Evolutionary conservation across 2,329 filamentous ascomycete genomes (phyloP).

Genomic region (Triangularia setosa): DNA sequence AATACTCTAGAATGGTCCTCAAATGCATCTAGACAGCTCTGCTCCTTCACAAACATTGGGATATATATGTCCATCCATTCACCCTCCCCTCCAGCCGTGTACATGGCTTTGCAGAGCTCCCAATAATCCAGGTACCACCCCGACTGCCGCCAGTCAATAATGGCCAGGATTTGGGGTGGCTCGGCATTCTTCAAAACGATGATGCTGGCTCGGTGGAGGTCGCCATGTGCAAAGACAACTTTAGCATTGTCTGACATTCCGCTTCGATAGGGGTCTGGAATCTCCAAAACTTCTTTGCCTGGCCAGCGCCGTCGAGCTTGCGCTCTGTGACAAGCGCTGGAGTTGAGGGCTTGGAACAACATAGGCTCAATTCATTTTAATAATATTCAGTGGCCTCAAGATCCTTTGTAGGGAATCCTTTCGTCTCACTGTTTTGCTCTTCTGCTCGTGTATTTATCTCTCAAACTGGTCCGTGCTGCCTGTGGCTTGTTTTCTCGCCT

Average conservation of each 20-base stretch:
- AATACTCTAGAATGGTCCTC: conserved; percentile 10
- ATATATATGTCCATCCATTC: conserved; percentile 15
- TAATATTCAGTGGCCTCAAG: too few relatives aligned
- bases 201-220: conserved; percentile 34
- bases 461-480: too few relatives aligned
- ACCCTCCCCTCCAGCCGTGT: conserved; percentile 1
- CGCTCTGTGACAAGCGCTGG: too few relatives aligned
- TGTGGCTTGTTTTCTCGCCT: too few relatives aligned
- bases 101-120: conserved; percentile 31
- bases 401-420: too few relatives aligned
- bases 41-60: conserved; percentile 8
- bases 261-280: conserved; percentile 25
- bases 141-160: conserved; percentile 35
- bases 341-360: too few relatives aligned
- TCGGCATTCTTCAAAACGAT: conserved; percentile 26
- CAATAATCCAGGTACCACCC: conserved; percentile 36
- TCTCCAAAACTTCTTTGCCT: conserved; percentile 21
- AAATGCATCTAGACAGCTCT: conserved; percentile 4
- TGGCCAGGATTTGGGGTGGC: conserved; percentile 23
- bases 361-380: too few relatives aligned
- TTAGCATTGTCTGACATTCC: conserved; percentile 27
- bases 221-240: conserved; percentile 34
- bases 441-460: too few relatives aligned
- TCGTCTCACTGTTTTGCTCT: too few relatives aligned
- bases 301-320: conserved; percentile 7